Conservation (phyloP, 2,329 filamentous ascomycete genomes). For the Pezicula radicicola region DNA sequence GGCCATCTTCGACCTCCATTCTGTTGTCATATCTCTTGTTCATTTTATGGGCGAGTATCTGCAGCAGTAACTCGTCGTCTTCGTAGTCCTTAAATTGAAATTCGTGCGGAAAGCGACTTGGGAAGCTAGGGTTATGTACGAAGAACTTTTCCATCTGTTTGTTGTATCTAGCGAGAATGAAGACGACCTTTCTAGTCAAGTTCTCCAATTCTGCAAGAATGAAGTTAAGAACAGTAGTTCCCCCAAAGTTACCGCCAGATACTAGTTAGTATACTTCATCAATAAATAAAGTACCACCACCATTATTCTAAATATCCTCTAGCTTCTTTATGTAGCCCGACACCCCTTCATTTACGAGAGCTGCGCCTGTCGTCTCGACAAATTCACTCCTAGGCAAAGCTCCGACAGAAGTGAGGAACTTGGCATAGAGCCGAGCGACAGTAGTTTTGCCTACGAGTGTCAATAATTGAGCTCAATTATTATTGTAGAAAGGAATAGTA, state of each 20-base stretch:
- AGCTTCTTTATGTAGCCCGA: conserved; percentile 51
- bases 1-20: conserved; percentile 57
- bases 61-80: conserved; percentile 58
- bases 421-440: conserved; percentile 65
- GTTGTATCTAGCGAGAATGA: conserved; percentile 63
- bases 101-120: conserved; percentile 68
- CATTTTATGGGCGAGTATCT: conserved; percentile 53
- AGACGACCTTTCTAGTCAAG: conserved; percentile 61
- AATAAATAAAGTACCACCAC: conserved; percentile 56
- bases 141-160: conserved; percentile 7
- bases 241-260: conserved; percentile 60
- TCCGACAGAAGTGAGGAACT: conserved; percentile 45
- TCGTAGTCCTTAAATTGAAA: conserved; percentile 56
- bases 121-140: conserved; percentile 34
- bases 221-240: conserved; percentile 45
- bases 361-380: conserved; percentile 53
- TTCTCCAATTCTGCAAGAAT: conserved; percentile 62
- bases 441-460: conserved; percentile 58
- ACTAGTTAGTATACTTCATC: conserved; percentile 69
- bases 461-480: neutral
- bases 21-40: conserved; percentile 44
- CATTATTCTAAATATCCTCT: conserved; percentile 59
- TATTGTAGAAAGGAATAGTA: neutral
- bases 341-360: conserved; percentile 59
- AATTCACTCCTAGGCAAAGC: conserved; percentile 14